Evolutionary conservation across 2,329 filamentous ascomycete species (phyloP).

Genomic region (Didymella pinodella): DNA sequence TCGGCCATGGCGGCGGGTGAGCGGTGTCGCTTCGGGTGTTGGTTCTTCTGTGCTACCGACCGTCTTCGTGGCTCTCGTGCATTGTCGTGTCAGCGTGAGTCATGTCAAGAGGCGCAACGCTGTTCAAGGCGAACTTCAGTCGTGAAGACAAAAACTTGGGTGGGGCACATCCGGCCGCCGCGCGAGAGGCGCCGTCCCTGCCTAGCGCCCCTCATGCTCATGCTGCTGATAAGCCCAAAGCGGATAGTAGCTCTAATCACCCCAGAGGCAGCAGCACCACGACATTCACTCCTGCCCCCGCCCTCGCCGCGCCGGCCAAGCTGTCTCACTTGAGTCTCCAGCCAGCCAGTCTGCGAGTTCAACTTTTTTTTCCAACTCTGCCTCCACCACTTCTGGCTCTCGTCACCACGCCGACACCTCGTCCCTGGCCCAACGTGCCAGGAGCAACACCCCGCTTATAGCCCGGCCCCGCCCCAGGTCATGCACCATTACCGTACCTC

Average conservation of each 20-base stretch:
- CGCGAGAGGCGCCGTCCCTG: conserved; percentile 12
- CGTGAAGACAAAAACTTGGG: conserved; percentile 27
- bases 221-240: conserved; percentile 25
- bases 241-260: conserved; percentile 13
- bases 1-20: conserved; percentile 30
- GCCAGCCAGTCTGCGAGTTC: conserved; percentile 6
- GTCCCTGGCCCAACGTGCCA: conserved; percentile 3
- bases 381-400: background rate
- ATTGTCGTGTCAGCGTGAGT: conserved; percentile 36
- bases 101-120: conserved; percentile 26
- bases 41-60: conserved; percentile 27
- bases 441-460: conserved; percentile 20
- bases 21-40: background rate
- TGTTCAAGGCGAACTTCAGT: conserved; percentile 21
- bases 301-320: conserved; percentile 1
- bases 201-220: background rate
- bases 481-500: background rate
- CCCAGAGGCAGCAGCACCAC: conserved; percentile 17
- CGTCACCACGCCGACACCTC: conserved; percentile 5
- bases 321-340: conserved; percentile 11
- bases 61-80: conserved; percentile 18
- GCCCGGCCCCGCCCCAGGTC: conserved; percentile 13
- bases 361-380: background rate
- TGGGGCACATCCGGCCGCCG: conserved; percentile 28
- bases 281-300: conserved; percentile 12